Evolutionary conservation across 441 rosid species (phyloP).

Genomic region (Bruguiera hainesii): DNA sequence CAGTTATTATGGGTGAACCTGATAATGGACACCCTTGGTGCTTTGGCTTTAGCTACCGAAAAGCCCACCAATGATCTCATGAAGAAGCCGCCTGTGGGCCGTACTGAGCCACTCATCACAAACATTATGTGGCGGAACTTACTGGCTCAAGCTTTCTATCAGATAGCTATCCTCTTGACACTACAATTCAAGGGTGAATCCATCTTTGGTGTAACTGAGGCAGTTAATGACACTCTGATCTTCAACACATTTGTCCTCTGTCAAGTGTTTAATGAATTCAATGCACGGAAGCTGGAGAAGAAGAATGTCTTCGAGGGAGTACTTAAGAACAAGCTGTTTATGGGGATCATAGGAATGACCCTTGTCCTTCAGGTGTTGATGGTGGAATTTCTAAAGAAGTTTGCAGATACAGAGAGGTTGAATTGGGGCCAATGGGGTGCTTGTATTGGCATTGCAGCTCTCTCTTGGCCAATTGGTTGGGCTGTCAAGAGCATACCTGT

Average conservation of each 20-base stretch:
- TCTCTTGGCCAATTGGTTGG: conserved; percentile 46
- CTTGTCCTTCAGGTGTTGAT: conserved; percentile 37
- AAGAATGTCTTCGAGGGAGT: conserved; percentile 48
- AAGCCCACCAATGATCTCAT: conserved; percentile 40
- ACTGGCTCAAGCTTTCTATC: conserved; percentile 40
- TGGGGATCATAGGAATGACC: conserved; percentile 32
- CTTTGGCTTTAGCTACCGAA: conserved; percentile 50
- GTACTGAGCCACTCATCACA: conserved; percentile 40
- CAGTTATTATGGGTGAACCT: conserved; percentile 53
- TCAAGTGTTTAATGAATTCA: conserved; percentile 55
- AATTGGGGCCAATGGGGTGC: conserved; percentile 43
- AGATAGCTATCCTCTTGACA: conserved; percentile 31
- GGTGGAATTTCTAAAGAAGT: conserved; percentile 50
- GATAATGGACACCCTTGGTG: conserved; percentile 53
- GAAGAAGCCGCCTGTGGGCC: conserved; percentile 38
- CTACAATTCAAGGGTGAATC: conserved; percentile 40
- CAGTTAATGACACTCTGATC: conserved; percentile 36
- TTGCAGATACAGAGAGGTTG: conserved; percentile 46
- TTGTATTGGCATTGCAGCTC: conserved; percentile 35
- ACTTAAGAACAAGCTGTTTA: conserved; percentile 35
- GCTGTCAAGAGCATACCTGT: conserved; percentile 42
- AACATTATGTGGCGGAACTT: conserved; percentile 51
- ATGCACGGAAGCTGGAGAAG: conserved; percentile 49
- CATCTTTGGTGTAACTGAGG: conserved; percentile 34
- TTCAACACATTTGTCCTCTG: conserved; percentile 52